phyloP scores from a whole-genome alignment of 768 basidiomycete species.

The Chalciporus piperatus region DNA sequence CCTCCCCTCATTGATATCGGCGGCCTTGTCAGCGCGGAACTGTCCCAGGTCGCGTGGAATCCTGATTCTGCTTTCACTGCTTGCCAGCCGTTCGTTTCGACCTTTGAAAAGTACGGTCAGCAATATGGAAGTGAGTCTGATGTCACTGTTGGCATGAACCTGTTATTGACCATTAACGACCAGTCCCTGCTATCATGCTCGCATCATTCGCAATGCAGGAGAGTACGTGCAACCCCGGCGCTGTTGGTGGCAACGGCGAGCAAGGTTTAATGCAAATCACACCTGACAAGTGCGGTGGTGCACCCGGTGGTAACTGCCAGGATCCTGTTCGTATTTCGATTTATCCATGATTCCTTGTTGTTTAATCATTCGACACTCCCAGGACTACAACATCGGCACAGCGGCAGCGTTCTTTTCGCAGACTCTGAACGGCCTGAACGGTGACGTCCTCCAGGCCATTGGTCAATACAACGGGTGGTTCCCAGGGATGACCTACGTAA shows the following conservation, averaged over 20 bases:
- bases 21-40: conserved; percentile 47
- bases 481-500: conserved; percentile 54
- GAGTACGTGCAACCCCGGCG: conserved; percentile 63
- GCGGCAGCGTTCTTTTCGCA: conserved; percentile 59
- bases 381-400: conserved; percentile 73
- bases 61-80: conserved; percentile 54
- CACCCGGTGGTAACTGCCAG: conserved; percentile 43
- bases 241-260: conserved; percentile 74
- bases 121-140: conserved; percentile 38
- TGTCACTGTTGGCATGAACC: not conserved
- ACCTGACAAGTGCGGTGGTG: conserved; percentile 65
- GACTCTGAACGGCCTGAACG: conserved; percentile 40
- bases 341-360: no score
- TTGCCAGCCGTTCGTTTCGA: conserved; percentile 47
- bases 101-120: conserved; percentile 62
- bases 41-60: conserved; percentile 48
- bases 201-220: conserved; percentile 92
- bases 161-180: not conserved
- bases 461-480: conserved; percentile 81
- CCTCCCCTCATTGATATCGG: conserved; percentile 59
- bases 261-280: conserved; percentile 86
- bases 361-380: not conserved
- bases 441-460: conserved; percentile 54
- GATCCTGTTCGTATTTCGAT: conserved; percentile 31
- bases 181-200: conserved; percentile 72